A percentile compares a stretch with the other conserved stretches of the same genome.
phyloP scores from a whole-genome alignment of 2,329 filamentous ascomycete species.

The Seiridium cupressi region DNA sequence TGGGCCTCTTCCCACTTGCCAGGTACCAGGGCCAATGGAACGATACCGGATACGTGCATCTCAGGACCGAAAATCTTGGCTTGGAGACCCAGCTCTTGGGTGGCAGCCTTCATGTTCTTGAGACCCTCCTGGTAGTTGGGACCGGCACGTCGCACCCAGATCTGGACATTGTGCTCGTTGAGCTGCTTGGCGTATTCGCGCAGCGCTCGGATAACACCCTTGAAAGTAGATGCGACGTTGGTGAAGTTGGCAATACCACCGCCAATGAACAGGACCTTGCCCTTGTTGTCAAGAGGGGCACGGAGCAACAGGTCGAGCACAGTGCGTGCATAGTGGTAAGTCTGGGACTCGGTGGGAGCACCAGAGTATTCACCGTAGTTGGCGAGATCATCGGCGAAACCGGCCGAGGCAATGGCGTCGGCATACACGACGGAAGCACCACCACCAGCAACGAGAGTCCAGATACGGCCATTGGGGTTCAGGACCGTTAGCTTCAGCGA shows the following conservation, averaged over 20 bases:
- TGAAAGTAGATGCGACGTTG: slow-evolving; percentile 99
- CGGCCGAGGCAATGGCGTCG: slow-evolving; percentile 94
- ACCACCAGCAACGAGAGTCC: slow-evolving; percentile 98
- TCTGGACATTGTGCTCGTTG: slow-evolving; percentile 95
- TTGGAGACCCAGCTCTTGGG: slow-evolving; percentile 82
- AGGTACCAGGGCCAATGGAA: slow-evolving; percentile 79
- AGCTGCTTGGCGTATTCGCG: slow-evolving; percentile 84
- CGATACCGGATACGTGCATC: slow-evolving; percentile 98
- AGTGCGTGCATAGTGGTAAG: slow-evolving; percentile 97
- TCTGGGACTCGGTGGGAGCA: slow-evolving; percentile 97
- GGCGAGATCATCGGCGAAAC: slow-evolving; percentile 92
- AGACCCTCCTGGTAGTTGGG: slow-evolving; percentile 99
- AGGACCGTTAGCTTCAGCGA: slow-evolving; percentile 98
- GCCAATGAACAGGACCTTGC: slow-evolving; percentile 99
- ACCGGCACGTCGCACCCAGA: slow-evolving; percentile 88
- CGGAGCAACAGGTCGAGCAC: slow-evolving; percentile 97
- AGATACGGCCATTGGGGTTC: slow-evolving; percentile 87
- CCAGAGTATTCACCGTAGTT: slow-evolving; percentile 99
- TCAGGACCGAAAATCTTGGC: slow-evolving; percentile 67
- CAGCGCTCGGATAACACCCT: slow-evolving; percentile 96
- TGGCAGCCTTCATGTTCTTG: slow-evolving; percentile 98
- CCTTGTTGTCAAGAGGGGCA: slow-evolving; percentile 77
- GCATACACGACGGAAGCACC: slow-evolving; percentile 99
- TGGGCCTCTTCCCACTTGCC: slow-evolving; percentile 63
- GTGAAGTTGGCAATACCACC: slow-evolving; percentile 99